Evolutionary conservation across 192 early-diverging fungal genomes (phyloP), one percentile per base, ranked within the genome.

Genomic region (Coemansia asiatica): DNA sequence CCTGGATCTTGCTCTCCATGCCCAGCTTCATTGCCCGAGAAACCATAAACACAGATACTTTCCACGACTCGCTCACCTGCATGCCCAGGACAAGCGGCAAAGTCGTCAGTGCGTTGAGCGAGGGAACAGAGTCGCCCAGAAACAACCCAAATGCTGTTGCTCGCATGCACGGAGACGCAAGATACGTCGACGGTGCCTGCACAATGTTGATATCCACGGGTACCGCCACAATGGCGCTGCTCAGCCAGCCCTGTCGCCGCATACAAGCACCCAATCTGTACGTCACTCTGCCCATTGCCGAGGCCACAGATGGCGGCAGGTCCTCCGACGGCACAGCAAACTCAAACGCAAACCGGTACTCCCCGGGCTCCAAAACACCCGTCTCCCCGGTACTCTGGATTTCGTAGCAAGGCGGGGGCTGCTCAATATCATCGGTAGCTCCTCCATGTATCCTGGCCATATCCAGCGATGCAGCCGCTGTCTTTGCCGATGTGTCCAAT

Each of bases 261-360:
- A 75, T 0, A 18, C 21, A 26, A 2, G 72, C 72, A 0, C 16
- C 10, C 61, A 76, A 13, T 4, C 25, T 31, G 47, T 70, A 79
- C n/a, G 27, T 44, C 22, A 74, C 72, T 1, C 38, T 10, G 19
- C 77, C 77, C 28, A 79, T 35, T 8, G 56, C 26, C 26, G 77
- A 79, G 2, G 1, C 23, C 23, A 79, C 77, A 1, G 77, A 79
- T 12, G 68, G 48, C 13, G 77, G 71, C 44, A 79, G 51, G 22
- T 31, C 13, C 53, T 46, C 22, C 5, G 9, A 10, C 40, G 77
- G 71, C 46, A 79, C 53, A 22, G 68, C 54, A 53, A 79, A 69
- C 72, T 74, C 71, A 44, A 79, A 79, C 6, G 61, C 53, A 54
- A 74, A 79, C 23, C 77, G 60, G 48, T 79, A 71, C 58, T 74